Conservation (phyloP, 192 early-diverging fungal genomes). For the Coemansia sp. region DNA sequence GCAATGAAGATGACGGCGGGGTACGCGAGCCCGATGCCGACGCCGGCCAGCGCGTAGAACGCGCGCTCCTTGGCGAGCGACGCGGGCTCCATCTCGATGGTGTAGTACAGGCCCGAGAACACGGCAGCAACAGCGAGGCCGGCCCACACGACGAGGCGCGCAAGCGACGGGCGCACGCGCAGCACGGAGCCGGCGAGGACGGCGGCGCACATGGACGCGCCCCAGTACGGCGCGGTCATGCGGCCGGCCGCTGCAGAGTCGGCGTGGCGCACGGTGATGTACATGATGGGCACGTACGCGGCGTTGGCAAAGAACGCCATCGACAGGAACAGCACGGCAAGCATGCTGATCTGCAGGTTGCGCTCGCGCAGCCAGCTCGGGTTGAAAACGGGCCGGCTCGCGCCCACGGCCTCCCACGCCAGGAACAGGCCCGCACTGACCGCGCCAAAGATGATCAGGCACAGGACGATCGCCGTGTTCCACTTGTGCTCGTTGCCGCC, state of each 20-base stretch:
- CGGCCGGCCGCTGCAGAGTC: conserved; percentile 25
- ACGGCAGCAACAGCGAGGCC: conserved; percentile 29
- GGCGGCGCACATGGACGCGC: conserved; percentile 20
- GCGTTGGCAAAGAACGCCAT: conserved; percentile 34
- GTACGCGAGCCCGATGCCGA: conserved; percentile 36
- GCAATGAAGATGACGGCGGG: conserved; percentile 29
- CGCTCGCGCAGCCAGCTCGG: conserved; percentile 39
- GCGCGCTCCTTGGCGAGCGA: conserved; percentile 32
- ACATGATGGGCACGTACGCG: conserved; percentile 42
- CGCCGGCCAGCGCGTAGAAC: conserved; percentile 37
- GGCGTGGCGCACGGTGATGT: conserved; percentile 33
- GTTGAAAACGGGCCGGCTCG: conserved; percentile 34
- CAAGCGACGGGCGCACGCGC: conserved; percentile 9
- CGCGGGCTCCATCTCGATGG: conserved; percentile 14
- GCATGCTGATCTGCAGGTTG: conserved; percentile 48
- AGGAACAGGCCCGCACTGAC: conserved; percentile 30
- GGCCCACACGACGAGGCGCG: conserved; percentile 31
- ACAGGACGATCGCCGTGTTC: conserved; percentile 40
- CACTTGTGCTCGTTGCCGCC: conserved; percentile 52
- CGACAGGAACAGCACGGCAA: conserved; percentile 36
- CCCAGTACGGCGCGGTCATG: conserved; percentile 44
- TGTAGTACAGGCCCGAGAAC: conserved; percentile 46
- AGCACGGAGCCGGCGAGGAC: conserved; percentile 22
- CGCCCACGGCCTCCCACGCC: conserved; percentile 25
- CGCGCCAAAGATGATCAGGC: conserved; percentile 44